Conservation (phyloP, 305 asterid genomes). For the Nicotiana rustica region DNA sequence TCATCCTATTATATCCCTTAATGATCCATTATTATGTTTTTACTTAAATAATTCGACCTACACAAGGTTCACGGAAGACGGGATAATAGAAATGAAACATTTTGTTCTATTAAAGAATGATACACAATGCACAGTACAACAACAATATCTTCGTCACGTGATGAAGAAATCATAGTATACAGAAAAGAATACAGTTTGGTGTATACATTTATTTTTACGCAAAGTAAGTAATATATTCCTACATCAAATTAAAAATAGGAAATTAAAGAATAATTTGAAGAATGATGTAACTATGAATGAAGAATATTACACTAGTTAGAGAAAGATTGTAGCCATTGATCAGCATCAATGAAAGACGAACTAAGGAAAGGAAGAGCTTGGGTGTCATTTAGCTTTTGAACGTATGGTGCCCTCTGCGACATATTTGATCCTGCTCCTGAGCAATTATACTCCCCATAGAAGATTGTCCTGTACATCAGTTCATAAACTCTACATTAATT, state of each 20-base stretch:
- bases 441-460: constrained; percentile 89
- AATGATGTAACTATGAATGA: background rate
- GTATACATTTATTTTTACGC: background rate
- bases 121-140: too few relatives aligned
- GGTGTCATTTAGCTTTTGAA: constrained; percentile 73
- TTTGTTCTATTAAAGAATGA: too few relatives aligned
- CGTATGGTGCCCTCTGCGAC: constrained; percentile 62
- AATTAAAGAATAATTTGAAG: background rate
- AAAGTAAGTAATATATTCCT: background rate
- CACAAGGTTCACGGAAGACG: too few relatives aligned
- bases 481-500: background rate
- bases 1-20: too few relatives aligned
- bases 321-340: constrained; percentile 62
- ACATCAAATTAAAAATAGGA: background rate
- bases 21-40: too few relatives aligned
- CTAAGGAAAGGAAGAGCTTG: constrained; percentile 70
- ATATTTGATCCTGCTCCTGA: constrained; percentile 71
- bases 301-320: background rate
- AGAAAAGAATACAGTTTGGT: background rate
- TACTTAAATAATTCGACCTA: too few relatives aligned
- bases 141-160: background rate
- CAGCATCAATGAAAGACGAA: constrained; percentile 72
- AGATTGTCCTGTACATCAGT: constrained; percentile 59
- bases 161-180: background rate
- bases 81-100: too few relatives aligned